phyloP scores from a whole-genome alignment of 2,329 filamentous ascomycete species.

The Aureobasidium sp. region DNA sequence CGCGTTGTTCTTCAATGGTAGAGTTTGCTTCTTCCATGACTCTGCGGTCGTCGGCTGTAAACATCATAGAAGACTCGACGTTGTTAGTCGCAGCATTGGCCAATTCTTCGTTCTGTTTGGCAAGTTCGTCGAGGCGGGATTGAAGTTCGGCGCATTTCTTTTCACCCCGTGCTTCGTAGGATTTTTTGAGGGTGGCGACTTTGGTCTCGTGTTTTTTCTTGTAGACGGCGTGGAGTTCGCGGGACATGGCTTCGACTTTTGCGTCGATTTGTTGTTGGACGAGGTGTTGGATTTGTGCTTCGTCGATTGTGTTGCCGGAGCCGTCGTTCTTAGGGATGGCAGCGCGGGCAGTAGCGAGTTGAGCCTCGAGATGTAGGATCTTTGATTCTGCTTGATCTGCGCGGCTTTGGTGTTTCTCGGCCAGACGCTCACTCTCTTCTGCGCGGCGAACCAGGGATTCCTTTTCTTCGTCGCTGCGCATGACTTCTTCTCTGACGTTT shows the following conservation, averaged over 20 bases:
- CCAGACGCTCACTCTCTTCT: constrained; percentile 68
- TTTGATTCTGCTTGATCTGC: constrained; percentile 59
- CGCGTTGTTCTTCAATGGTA: constrained; percentile 57
- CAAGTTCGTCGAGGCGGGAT: constrained; percentile 59
- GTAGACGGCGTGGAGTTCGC: constrained; percentile 86
- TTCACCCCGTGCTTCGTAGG: constrained; percentile 80
- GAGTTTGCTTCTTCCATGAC: constrained; percentile 28
- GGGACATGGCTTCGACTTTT: constrained; percentile 65
- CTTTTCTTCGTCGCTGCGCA: constrained; percentile 68
- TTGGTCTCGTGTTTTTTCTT: constrained; percentile 97
- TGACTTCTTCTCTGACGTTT: constrained; percentile 74
- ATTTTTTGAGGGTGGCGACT: constrained; percentile 76
- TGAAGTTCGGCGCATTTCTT: constrained; percentile 80
- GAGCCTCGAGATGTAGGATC: constrained; percentile 50
- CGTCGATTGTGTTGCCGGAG: constrained; percentile 27
- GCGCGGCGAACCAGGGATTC: constrained; percentile 70
- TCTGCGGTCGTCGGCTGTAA: constrained; percentile 19
- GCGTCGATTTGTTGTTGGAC: constrained; percentile 71
- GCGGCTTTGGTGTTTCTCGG: constrained; percentile 67
- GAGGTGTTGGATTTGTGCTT: constrained; percentile 38
- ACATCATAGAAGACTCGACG: constrained; percentile 28
- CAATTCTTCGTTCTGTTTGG: constrained; percentile 68
- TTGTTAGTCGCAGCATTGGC: constrained; percentile 55
- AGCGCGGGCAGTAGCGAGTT: constrained; percentile 58
- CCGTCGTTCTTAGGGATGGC: constrained; percentile 24